phyloP scores from a whole-genome alignment of 1,284 basidiomycete genomes.

The Kalmanozyma brasiliensis region DNA sequence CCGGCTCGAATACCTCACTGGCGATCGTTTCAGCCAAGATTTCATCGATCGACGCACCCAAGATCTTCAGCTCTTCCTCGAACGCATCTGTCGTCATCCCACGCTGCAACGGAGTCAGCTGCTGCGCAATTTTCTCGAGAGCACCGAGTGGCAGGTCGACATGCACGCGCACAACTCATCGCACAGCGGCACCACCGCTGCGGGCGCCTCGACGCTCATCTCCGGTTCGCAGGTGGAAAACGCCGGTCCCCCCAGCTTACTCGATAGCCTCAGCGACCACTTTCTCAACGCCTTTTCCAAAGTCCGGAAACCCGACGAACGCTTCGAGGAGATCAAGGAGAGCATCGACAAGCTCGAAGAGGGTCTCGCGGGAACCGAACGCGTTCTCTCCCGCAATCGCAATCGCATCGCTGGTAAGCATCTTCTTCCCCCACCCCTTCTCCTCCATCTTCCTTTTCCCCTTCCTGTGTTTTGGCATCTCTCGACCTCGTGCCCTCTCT shows the following conservation, averaged over 20 bases:
- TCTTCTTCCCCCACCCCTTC: background rate
- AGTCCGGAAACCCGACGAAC: constrained; percentile 94
- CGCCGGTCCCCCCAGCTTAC: constrained; percentile 41
- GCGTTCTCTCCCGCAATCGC: constrained; percentile 55
- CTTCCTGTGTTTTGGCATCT: background rate
- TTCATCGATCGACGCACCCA: constrained; percentile 91
- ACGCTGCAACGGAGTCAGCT: constrained; percentile 91
- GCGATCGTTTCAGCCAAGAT: constrained; percentile 94
- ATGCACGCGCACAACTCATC: constrained; percentile 64
- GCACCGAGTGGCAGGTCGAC: constrained; percentile 84
- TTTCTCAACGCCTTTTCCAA: constrained; percentile 93
- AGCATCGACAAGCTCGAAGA: constrained; percentile 95
- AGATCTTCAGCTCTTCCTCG: constrained; percentile 91
- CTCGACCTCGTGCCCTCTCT: background rate
- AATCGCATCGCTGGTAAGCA: constrained; percentile 77
- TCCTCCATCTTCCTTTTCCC: background rate
- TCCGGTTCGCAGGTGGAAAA: constrained; percentile 37
- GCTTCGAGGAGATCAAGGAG: constrained; percentile 90
- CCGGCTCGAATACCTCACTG: constrained; percentile 89
- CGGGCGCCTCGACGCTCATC: constrained; percentile 16
- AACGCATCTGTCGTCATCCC: constrained; percentile 89
- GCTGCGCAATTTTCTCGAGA: constrained; percentile 90
- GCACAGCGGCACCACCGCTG: constrained; percentile 18
- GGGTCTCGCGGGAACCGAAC: constrained; percentile 80
- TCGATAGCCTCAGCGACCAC: constrained; percentile 91